Conservation (phyloP, 345 rosid species). For the Euphorbia lathyris region DNA sequence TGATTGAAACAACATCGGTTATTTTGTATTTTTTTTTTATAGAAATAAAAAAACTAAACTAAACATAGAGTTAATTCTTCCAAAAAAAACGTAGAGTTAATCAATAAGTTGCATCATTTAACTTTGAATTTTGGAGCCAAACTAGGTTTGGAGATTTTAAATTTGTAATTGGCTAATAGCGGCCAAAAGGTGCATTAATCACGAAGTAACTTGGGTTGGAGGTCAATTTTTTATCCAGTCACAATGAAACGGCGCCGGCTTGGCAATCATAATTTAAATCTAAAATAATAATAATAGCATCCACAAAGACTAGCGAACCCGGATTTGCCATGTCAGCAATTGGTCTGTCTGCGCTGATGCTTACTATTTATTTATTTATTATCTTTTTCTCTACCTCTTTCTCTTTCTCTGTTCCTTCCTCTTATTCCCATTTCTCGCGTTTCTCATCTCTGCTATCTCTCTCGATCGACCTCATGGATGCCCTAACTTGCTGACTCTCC, state of each 20-base stretch:
- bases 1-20: too few species aligned
- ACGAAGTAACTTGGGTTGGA: background rate
- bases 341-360: background rate
- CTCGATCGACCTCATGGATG: background rate
- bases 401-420: too few species aligned
- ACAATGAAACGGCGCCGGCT: slow-evolving; percentile 9
- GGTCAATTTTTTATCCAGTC: background rate
- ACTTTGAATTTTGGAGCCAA: too few species aligned
- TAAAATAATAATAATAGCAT: background rate
- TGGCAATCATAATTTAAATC: background rate
- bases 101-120: too few species aligned
- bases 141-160: too few species aligned
- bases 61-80: too few species aligned
- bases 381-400: too few species aligned
- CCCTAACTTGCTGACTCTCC: background rate
- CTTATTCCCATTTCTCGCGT: background rate
- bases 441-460: background rate
- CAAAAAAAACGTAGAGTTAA: too few species aligned
- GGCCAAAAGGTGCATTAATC: too few species aligned
- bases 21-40: too few species aligned
- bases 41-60: too few species aligned
- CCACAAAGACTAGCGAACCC: background rate
- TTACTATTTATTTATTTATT: background rate
- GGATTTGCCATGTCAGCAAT: background rate
- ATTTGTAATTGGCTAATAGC: too few species aligned